Percentiles rank a stretch among this genome's conserved stretches.
These are phyloP conservation scores for Geotrichum candidum DNA, from an alignment of 1,139 yeast genomes.

Conservation along the genomic window DNA sequence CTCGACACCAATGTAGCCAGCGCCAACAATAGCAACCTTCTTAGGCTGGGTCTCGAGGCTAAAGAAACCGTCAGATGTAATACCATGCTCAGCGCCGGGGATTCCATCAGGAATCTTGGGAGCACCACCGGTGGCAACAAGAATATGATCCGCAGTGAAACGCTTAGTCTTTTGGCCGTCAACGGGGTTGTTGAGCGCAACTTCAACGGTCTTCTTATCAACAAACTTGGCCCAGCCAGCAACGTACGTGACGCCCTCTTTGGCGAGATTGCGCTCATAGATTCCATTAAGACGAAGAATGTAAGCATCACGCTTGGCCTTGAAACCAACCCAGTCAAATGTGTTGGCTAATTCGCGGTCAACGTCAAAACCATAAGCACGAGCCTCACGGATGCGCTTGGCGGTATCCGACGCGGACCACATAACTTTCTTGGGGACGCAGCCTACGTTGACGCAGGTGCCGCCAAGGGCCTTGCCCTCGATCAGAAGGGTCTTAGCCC, in stretches of 20 bases:
- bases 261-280: constrained; percentile 76
- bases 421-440: constrained; percentile 98
- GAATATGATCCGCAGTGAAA: constrained; percentile 73
- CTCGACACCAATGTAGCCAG: constrained; percentile 96
- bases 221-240: constrained; percentile 82
- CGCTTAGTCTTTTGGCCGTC: constrained; percentile 45
- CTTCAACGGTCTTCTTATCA: constrained; percentile 58
- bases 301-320: constrained; percentile 87
- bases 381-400: constrained; percentile 61
- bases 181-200: constrained; percentile 40
- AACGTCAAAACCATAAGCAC: constrained; percentile 73
- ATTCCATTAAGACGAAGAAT: constrained; percentile 83
- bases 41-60: constrained; percentile 75
- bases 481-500: constrained; percentile 77
- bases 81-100: constrained; percentile 79
- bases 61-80: constrained; percentile 89
- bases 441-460: constrained; percentile 98
- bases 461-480: constrained; percentile 86
- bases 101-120: constrained; percentile 65
- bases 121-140: constrained; percentile 91
- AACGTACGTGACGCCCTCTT: constrained; percentile 81
- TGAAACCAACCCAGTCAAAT: constrained; percentile 77
- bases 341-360: constrained; percentile 43
- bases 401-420: constrained; percentile 96
- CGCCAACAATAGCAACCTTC: constrained; percentile 91